A percentile compares a stretch with the other conserved stretches of the same genome.
These are phyloP conservation scores for Beauveria asiatica DNA, from an alignment of 2,329 filamentous ascomycete species.

Conservation along the genomic window DNA sequence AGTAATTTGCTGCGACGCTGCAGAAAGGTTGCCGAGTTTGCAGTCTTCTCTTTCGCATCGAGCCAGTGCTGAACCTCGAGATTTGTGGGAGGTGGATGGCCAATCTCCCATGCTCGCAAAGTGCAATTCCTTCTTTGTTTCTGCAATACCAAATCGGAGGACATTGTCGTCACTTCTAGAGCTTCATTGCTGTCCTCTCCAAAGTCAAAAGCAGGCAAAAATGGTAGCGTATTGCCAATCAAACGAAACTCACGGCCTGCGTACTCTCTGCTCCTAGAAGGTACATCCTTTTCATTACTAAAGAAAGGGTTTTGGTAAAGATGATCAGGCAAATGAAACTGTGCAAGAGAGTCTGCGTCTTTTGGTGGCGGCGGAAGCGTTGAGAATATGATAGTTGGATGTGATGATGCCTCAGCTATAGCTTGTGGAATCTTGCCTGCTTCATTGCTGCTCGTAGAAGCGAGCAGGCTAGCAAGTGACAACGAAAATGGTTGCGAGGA, in stretches of 20 bases:
- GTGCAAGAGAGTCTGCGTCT: slow-evolving; percentile 18
- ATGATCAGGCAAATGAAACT: slow-evolving; percentile 45
- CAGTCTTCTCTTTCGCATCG: not conserved
- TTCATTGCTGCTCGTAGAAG: not conserved
- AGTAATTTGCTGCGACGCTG: slow-evolving; percentile 33
- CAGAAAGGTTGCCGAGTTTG: slow-evolving; percentile 16
- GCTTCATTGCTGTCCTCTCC: slow-evolving; percentile 29
- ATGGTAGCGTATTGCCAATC: slow-evolving; percentile 66
- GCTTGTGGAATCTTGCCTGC: slow-evolving; percentile 1
- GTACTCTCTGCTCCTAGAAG: slow-evolving; percentile 69
- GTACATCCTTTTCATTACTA: slow-evolving; percentile 74
- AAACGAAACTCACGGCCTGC: slow-evolving; percentile 79
- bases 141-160: not conserved
- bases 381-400: slow-evolving; percentile 14
- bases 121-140: slow-evolving; percentile 15
- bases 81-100: slow-evolving; percentile 58
- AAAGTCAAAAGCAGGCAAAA: slow-evolving; percentile 69
- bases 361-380: slow-evolving; percentile 20
- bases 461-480: not conserved
- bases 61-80: slow-evolving; percentile 48
- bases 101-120: slow-evolving; percentile 68
- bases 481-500: slow-evolving; percentile 1
- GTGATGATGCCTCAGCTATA: not conserved
- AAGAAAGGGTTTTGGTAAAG: slow-evolving; percentile 85
- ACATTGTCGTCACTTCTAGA: not conserved